phyloP scores from a whole-genome alignment of 768 basidiomycete genomes.

The Goffeauzyma gilvescens region DNA sequence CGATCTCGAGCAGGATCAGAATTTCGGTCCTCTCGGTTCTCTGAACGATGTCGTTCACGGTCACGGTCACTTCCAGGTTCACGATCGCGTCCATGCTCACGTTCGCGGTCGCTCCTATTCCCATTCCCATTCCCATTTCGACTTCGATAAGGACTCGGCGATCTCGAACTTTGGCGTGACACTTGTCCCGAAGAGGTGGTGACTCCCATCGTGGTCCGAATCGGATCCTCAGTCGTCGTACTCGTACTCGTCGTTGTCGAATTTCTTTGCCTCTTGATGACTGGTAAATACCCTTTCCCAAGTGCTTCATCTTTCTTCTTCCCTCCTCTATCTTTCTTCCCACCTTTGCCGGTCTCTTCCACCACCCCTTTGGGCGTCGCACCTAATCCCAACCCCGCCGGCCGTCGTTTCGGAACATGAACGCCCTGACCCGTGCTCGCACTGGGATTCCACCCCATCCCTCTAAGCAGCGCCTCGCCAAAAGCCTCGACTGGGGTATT shows the following conservation, averaged over 20 bases:
- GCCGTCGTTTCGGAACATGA: constrained; percentile 62
- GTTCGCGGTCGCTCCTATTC: constrained; percentile 6
- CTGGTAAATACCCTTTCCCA: constrained; percentile 65
- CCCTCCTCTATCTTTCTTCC: constrained; percentile 13
- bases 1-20: background rate
- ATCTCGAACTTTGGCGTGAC: constrained; percentile 9
- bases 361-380: constrained; percentile 67
- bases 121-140: constrained; percentile 2
- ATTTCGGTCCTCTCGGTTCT: constrained; percentile 6
- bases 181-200: background rate
- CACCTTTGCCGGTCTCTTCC: constrained; percentile 24
- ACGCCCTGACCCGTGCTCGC: constrained; percentile 46
- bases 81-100: background rate
- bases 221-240: background rate
- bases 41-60: constrained; percentile 9
- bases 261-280: constrained; percentile 51
- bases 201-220: background rate
- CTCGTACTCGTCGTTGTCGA: constrained; percentile 7
- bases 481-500: constrained; percentile 83
- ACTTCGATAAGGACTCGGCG: constrained; percentile 11
- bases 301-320: constrained; percentile 33
- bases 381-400: constrained; percentile 76
- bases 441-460: constrained; percentile 76
- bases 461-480: constrained; percentile 74
- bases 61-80: constrained; percentile 7